Base-by-base conservation (phyloP, 2,329 filamentous ascomycete genomes). In the Fusarium nematophilum region DNA sequence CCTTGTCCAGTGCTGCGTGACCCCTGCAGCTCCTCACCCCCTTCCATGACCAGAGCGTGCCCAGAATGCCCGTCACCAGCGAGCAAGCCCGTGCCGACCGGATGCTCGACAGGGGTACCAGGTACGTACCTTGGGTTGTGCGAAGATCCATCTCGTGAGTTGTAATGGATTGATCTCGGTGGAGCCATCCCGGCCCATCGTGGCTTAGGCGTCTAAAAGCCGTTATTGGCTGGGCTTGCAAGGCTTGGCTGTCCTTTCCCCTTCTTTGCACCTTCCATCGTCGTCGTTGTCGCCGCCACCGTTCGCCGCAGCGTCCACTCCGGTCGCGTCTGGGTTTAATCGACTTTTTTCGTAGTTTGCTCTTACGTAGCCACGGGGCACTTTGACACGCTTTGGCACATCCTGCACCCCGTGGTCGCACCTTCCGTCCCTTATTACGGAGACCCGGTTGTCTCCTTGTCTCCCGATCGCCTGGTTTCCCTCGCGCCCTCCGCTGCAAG, bases 401-500 rank as follows among this genome's bases (percentile, higher is more conserved):
- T 36, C 18, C 34, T 40, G 17, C 21, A 13, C 17, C 29, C 13
- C n/a, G 25, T 42, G 36, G 26, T 31, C 25, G 18, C 51, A 57
- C 37, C 33, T 48, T 36, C 45, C 38, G 29, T 40, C 29, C 29
- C 36, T 31, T 30, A 31, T n/a, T n/a, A n/a, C 26, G 43, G 42
- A 23, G 26, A 42, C 33, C 36, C 48, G 37, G 52, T 39, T 21
- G 45, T 60, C 59, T 63, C 50, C 59, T 39, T 21, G 45, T 60
- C 59, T 63, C 50, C 59, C 50, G 59, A 49, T 64, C 29, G 55
- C 48, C 45, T 63, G 58, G 59, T 50, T 39, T 47, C 62, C 30
- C 54, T 63, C 59, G 59, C 59, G 64, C 46, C 55, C 59, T 60
- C 59, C 59, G 59, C 42, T 50, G 50, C 50, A 31, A n/a, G 39